Conservation (phyloP, 2,329 filamentous ascomycete species). For the Cladosporium halotolerans region DNA sequence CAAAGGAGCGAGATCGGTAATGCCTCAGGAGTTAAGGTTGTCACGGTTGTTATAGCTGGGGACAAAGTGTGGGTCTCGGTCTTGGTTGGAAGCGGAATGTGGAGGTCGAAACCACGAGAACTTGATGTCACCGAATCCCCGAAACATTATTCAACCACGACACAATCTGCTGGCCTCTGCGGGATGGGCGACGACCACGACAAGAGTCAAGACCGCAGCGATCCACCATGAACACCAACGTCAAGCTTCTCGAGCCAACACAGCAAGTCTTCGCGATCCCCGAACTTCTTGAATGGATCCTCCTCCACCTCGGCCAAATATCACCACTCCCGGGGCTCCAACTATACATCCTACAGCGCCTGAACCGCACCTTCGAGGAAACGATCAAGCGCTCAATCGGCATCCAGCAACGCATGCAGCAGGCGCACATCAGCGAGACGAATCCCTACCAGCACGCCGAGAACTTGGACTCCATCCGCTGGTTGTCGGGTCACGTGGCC, state of each 20-base stretch:
- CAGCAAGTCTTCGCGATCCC: conserved; percentile 9
- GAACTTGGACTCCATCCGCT: neutral
- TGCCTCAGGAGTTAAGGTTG: neutral
- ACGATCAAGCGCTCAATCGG: neutral
- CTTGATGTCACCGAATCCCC: conserved; percentile 4
- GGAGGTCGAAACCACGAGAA: conserved; percentile 2
- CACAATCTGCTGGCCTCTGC: neutral
- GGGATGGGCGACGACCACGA: neutral
- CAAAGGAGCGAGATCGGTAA: no score
- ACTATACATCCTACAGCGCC: neutral
- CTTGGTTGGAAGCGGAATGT: neutral
- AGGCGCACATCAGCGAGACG: neutral
- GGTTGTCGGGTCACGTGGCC: neutral
- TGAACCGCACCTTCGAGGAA: neutral
- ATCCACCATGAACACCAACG: neutral
- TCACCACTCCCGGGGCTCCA: neutral
- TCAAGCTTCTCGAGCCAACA: neutral
- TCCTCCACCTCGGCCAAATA: neutral
- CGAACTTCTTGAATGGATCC: conserved; percentile 5
- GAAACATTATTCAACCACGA: neutral
- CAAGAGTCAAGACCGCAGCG: neutral
- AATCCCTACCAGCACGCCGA: neutral
- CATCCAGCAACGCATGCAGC: conserved; percentile 1
- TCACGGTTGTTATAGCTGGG: neutral
- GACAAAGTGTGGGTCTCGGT: neutral